Percentiles rank a stretch among this genome's conserved stretches.
phyloP scores from a whole-genome alignment of 306 rosid species.

The Fragaria vesca region DNA sequence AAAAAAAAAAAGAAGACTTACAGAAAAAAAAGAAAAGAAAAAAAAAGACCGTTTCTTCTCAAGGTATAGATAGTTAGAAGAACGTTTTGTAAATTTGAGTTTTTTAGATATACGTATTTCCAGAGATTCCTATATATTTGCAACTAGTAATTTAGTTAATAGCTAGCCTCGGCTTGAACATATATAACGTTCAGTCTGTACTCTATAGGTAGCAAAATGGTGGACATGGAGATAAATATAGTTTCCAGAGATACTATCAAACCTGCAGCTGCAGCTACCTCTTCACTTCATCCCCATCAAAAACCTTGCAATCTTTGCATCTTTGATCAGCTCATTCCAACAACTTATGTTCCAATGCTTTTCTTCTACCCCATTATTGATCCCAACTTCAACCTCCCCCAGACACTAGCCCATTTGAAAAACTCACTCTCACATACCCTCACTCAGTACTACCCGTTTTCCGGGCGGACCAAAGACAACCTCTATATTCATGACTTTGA shows the following conservation, averaged over 20 bases:
- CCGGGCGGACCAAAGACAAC: slow-evolving; percentile 34
- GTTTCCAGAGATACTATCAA: slow-evolving; percentile 39
- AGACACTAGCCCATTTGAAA: slow-evolving; percentile 1
- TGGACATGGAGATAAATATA: slow-evolving; percentile 34
- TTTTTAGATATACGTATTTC: neutral
- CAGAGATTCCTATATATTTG: neutral
- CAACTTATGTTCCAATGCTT: slow-evolving; percentile 5
- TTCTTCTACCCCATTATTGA: no score
- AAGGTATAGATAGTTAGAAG: neutral
- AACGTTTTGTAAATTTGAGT: neutral
- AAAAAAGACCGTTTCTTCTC: neutral
- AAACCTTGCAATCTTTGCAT: slow-evolving; percentile 17
- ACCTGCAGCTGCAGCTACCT: slow-evolving; percentile 19
- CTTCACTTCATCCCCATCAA: slow-evolving; percentile 22
- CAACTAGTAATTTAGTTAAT: neutral
- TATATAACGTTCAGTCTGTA: neutral
- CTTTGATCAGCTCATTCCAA: slow-evolving; percentile 21
- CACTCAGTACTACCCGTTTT: slow-evolving; percentile 43
- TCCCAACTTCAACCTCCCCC: neutral
- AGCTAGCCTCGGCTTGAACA: neutral
- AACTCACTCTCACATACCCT: slow-evolving; percentile 44
- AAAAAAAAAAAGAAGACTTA: neutral
- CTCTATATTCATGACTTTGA: slow-evolving; percentile 35
- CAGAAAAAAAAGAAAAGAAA: neutral
- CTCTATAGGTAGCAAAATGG: neutral